phyloP scores from a whole-genome alignment of 257 asterid genomes.

The Paraleonurus japonicus region DNA sequence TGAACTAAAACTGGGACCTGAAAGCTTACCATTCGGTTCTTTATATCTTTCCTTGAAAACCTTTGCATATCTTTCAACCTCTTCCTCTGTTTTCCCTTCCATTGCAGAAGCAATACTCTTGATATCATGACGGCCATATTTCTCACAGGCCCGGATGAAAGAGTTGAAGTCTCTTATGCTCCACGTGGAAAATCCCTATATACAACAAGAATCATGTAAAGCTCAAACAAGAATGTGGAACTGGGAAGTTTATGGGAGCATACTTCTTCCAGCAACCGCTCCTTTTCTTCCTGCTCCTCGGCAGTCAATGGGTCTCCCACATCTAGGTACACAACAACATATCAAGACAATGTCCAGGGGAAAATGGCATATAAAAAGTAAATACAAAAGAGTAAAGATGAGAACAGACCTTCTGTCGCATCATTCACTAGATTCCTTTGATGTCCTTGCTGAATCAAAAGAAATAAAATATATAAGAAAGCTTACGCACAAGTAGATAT shows the following conservation, averaged over 20 bases:
- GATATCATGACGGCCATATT: conserved; percentile 89
- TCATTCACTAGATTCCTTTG: conserved; percentile 90
- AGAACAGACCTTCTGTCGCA: conserved; percentile 68
- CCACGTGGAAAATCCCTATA: conserved; percentile 95
- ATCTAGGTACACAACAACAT: conserved; percentile 41
- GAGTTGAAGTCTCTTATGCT: conserved; percentile 93
- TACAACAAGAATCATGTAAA: conserved; percentile 18
- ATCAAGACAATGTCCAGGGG: conserved; percentile 26
- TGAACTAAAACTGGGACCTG: neutral
- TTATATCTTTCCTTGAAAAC: conserved; percentile 91
- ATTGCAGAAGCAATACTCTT: conserved; percentile 84
- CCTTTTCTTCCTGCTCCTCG: conserved; percentile 97
- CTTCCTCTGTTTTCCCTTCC: conserved; percentile 95
- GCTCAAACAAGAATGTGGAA: conserved; percentile 5
- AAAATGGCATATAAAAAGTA: neutral
- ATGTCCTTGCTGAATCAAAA: conserved; percentile 54
- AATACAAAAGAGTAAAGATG: conserved; percentile 9
- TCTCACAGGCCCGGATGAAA: conserved; percentile 96
- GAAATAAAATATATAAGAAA: conserved; percentile 12
- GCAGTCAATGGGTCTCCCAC: conserved; percentile 96
- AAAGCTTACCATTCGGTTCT: conserved; percentile 72
- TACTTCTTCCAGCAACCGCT: conserved; percentile 77
- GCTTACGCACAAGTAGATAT: conserved; percentile 9
- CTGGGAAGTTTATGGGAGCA: conserved; percentile 18
- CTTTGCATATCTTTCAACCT: conserved; percentile 88